Base-by-base conservation (phyloP, 352 stramenopile genomes). In the Phytophthora lateralis region DNA sequence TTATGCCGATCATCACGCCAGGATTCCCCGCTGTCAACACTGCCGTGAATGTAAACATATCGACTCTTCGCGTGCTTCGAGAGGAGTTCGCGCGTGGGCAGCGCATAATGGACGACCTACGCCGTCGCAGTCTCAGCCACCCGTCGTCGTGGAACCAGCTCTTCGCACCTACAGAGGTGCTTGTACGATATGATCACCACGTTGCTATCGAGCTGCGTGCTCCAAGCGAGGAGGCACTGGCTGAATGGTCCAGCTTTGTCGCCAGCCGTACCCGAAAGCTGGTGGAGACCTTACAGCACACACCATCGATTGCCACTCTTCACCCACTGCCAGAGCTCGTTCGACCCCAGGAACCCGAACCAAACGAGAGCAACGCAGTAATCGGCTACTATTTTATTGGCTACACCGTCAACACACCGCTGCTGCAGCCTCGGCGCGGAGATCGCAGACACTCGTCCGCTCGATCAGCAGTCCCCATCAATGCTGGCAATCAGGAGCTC, bases 1-100 rank as follows among this genome's bases (percentile, higher is more conserved):
- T 92, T 34, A 95, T 96, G 88, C 88, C 85, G 34, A 95, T 96
- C 58, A 88, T 96, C 58, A 95, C 88, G 27, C 88, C 88, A 0
- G 88, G 85, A 17, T 96, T 89, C 54, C 85, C 88, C 6, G 75
- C 82, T 4, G 80, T 93, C 38, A 96, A 96, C 73, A 91, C 88
- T 41, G 78, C 85, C 1, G 82, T 92, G 18, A 95, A 94, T 54
- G 88, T 96, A 8, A 95, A 90, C 39, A 27, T 74, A 26, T 93
- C 88, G 42, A 95, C 88, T 10, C 56, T 93, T 24, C 69, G 69
- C 14, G 87, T 96, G 10, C 55, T 96, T 12, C 72, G 80, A 8
- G 82, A 92, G 37, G 88, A 96, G 57, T 86, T 95, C 51, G 70
- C 69, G 3, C 84, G 85, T 10, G 88, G 81, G 41, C 88, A 91